Evolutionary conservation across 345 rosid species (phyloP).

Genomic region (Murraya koenigii): DNA sequence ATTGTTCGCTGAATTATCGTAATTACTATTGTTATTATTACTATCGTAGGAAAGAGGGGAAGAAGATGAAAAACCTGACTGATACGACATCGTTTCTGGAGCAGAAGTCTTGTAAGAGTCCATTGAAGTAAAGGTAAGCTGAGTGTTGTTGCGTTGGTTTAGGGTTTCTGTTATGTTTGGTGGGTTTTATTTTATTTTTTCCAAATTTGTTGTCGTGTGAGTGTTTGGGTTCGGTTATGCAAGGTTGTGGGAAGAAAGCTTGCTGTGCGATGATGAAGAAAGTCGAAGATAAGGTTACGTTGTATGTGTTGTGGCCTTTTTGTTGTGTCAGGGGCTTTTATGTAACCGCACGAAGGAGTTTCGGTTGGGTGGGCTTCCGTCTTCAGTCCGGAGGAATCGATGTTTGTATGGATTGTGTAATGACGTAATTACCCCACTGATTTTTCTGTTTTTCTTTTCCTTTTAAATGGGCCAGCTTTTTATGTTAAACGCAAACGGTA

Average conservation of each 20-base stretch:
- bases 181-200: not conserved
- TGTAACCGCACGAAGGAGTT: no score
- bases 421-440: no score
- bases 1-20: constrained; percentile 23
- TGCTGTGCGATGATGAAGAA: no score
- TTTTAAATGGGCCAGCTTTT: no score
- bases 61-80: constrained; percentile 46
- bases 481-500: no score
- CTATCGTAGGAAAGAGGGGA: constrained; percentile 5
- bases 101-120: constrained; percentile 39
- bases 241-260: not conserved
- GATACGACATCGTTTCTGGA: constrained; percentile 29
- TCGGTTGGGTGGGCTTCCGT: no score
- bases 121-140: constrained; percentile 27
- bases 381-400: no score
- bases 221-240: constrained; percentile 4
- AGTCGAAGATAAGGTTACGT: no score
- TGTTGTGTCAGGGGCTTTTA: no score
- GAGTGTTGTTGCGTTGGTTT: not conserved
- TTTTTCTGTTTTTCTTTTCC: no score
- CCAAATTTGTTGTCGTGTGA: not conserved
- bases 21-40: constrained; percentile 8
- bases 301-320: no score
- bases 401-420: no score
- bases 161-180: constrained; percentile 11